These are phyloP conservation scores for Cyamopsis tetragonoloba DNA, from an alignment of 306 rosid species.

Conservation along the genomic window DNA sequence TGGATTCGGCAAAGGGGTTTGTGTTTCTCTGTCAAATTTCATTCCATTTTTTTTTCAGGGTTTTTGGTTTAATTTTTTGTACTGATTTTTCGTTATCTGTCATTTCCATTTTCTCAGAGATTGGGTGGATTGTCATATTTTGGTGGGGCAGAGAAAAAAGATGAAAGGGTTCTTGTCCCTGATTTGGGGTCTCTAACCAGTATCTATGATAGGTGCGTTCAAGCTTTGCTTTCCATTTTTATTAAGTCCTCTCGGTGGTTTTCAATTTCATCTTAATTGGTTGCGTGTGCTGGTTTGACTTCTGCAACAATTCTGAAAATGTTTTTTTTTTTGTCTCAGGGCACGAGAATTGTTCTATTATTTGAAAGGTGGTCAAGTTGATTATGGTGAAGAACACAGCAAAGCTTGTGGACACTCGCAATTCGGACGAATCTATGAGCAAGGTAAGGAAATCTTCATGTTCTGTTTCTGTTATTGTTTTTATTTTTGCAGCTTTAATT, in stretches of 20 bases:
- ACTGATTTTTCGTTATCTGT: too few species aligned
- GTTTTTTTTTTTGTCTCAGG: slow-evolving; percentile 39
- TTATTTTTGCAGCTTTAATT: not conserved
- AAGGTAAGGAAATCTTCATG: slow-evolving; percentile 46
- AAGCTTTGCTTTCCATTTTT: not conserved
- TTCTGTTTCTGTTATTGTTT: slow-evolving; percentile 11
- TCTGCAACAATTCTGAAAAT: not conserved
- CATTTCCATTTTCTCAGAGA: slow-evolving; percentile 39
- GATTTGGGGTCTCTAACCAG: slow-evolving; percentile 97
- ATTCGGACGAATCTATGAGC: slow-evolving; percentile 76
- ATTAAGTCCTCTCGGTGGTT: not conserved
- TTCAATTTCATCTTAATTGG: not conserved
- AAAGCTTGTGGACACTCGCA: slow-evolving; percentile 75
- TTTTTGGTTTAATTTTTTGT: not conserved
- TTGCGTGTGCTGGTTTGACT: not conserved
- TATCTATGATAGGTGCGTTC: slow-evolving; percentile 64
- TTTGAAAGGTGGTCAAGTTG: slow-evolving; percentile 92
- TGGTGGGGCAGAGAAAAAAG: slow-evolving; percentile 97
- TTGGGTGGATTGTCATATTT: slow-evolving; percentile 87
- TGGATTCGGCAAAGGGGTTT: slow-evolving; percentile 97
- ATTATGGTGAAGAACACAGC: slow-evolving; percentile 96
- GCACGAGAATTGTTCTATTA: slow-evolving; percentile 94
- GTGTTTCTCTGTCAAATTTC: not conserved
- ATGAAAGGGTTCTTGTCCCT: slow-evolving; percentile 93
- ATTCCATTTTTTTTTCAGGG: not conserved